Evolutionary conservation across 192 early-diverging fungal genomes (phyloP), one percentile per base, ranked within the genome.

Genomic region (Coemansia umbellata): DNA sequence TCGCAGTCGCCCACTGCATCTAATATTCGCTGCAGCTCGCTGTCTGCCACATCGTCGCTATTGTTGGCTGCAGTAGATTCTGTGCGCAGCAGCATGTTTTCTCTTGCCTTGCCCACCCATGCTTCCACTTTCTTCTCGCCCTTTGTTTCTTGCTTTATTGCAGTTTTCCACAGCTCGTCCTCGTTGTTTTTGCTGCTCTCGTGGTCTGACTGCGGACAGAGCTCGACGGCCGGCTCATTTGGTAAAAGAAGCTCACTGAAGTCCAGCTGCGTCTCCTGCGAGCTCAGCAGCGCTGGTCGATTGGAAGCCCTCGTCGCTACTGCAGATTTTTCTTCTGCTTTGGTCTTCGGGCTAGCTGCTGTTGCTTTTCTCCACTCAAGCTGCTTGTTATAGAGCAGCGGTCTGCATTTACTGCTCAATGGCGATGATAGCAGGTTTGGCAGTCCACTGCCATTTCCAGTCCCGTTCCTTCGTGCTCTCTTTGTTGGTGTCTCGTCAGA

Each of bases 251-350:
- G 43, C 31, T 75, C 72, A 36, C 72, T 75, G 35, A 55, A 64
- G 31, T 75, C 72, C 19, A 75, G 7, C 19, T 51, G 65, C 15
- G 72, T 75, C 42, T 64, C 66, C 33, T 75, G 72, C 28, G 72
- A 75, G 37, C 72, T 36, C 31, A 37, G 27, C 27, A 21, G 22
- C 28, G 5, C 33, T 17, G 31, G 13, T 37, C 21, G 37, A 32
- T 27, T 44, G 30, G 22, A 18, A 26, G 19, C 2, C 14, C 4
- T 2, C 11, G 35, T 31, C 35, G 15, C 35, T 53, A 41, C 4
- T 23, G 48, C 26, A 14, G 17, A 5, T 17, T 33, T 53, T 13
- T 14, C 24, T 4, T 50, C 45, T 31, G 31, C 51, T 47, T 24
- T 33, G 28, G 24, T 8, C 0, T 5, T 40, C 0, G 40, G 30